A percentile compares a stretch with the other conserved stretches of the same genome.
These are phyloP conservation scores for Suillus subalutaceus DNA, from an alignment of 768 basidiomycete genomes.

Conservation along the genomic window DNA sequence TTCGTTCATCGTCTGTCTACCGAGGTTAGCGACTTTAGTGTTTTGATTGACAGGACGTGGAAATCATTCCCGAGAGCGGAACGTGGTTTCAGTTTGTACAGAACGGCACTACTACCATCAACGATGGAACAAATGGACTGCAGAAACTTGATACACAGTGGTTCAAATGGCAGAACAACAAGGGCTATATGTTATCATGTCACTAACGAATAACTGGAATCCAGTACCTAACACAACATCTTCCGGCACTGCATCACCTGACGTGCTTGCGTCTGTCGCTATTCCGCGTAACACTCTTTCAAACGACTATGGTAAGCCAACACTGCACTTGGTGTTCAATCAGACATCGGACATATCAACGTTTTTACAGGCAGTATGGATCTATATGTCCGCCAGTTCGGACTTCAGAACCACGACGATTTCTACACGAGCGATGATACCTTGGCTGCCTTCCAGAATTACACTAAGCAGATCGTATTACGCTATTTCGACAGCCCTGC, in stretches of 20 bases:
- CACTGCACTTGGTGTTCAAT: neutral
- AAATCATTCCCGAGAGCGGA: conserved; percentile 45
- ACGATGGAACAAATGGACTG: conserved; percentile 54
- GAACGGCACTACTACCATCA: conserved; percentile 50
- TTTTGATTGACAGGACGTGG: conserved; percentile 48
- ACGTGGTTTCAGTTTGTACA: conserved; percentile 56
- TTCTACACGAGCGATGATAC: conserved; percentile 61
- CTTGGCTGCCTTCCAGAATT: conserved; percentile 44
- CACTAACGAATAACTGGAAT: conserved; percentile 67
- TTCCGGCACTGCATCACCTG: neutral
- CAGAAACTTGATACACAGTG: conserved; percentile 53
- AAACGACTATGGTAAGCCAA: conserved; percentile 48
- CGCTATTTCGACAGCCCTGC: conserved; percentile 57
- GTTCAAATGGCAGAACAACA: conserved; percentile 55
- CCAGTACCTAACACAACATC: conserved; percentile 36
- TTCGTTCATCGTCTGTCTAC: neutral
- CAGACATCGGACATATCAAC: conserved; percentile 38
- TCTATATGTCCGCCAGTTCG: conserved; percentile 61
- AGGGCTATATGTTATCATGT: conserved; percentile 53
- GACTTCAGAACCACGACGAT: conserved; percentile 52
- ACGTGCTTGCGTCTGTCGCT: conserved; percentile 52
- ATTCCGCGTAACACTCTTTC: conserved; percentile 52
- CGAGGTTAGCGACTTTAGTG: conserved; percentile 31
- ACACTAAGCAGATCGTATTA: conserved; percentile 38
- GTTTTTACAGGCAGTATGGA: conserved; percentile 57